Percentiles rank a stretch among this genome's conserved stretches.
phyloP scores from a whole-genome alignment of 345 rosid species.

The Salix udensis region DNA sequence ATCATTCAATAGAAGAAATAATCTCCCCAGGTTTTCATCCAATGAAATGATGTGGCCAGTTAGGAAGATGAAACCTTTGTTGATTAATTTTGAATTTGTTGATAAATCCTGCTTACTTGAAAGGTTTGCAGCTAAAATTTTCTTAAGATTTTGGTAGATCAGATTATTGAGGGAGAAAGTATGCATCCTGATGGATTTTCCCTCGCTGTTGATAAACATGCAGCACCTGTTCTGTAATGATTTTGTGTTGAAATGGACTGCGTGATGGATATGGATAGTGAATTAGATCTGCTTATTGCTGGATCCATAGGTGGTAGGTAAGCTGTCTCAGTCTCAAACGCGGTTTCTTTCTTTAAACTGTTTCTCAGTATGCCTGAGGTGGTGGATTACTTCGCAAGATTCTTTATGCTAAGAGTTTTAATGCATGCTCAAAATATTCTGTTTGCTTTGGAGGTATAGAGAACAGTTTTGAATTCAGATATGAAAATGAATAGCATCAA shows the following conservation, averaged over 20 bases:
- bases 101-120: background rate
- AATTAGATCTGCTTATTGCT: background rate
- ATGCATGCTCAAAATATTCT: background rate
- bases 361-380: background rate
- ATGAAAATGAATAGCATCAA: no score
- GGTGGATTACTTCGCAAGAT: background rate
- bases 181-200: background rate
- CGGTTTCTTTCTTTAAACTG: background rate
- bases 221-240: background rate
- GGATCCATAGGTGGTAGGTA: background rate
- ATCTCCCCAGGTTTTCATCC: background rate
- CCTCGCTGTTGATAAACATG: background rate
- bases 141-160: background rate
- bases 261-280: background rate
- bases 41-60: background rate
- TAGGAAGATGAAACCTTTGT: background rate
- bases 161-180: background rate
- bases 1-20: background rate
- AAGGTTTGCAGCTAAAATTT: background rate
- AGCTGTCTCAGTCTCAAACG: background rate
- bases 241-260: background rate
- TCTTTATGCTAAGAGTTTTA: background rate
- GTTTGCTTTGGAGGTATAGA: background rate
- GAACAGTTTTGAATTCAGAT: no score
- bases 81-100: background rate